These are phyloP conservation scores for Begonia peltatifolia DNA, from an alignment of 306 rosid species.

Conservation along the genomic window DNA sequence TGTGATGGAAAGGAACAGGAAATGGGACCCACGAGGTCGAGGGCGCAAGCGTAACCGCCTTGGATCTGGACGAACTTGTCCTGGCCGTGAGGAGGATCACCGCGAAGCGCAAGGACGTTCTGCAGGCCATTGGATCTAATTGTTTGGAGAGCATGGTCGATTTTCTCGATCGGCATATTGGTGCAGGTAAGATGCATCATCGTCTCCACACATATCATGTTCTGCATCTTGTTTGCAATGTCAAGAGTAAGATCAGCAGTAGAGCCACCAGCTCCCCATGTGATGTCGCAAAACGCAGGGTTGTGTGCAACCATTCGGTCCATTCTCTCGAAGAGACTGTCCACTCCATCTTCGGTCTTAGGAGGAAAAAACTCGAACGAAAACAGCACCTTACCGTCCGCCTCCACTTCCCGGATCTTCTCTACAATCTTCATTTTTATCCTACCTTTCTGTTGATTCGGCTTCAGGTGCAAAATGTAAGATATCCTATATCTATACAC, in stretches of 20 bases:
- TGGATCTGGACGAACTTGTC: conserved; percentile 79
- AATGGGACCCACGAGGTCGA: conserved; percentile 41
- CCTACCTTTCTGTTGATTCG: background rate
- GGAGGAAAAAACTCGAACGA: conserved; percentile 95
- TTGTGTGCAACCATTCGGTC: conserved; percentile 92
- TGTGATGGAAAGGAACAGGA: background rate
- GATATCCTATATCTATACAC: background rate
- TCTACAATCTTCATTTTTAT: conserved; percentile 64
- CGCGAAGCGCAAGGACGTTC: conserved; percentile 94
- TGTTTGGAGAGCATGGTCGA: conserved; percentile 75
- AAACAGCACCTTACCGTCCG: conserved; percentile 51
- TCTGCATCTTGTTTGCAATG: conserved; percentile 90
- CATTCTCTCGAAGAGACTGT: conserved; percentile 84
- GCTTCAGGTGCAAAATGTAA: background rate
- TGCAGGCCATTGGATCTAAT: conserved; percentile 84
- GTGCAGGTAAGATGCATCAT: conserved; percentile 99
- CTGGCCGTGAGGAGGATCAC: conserved; percentile 97
- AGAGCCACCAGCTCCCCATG: conserved; percentile 98
- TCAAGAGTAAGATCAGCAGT: conserved; percentile 85
- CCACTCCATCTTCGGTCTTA: conserved; percentile 89
- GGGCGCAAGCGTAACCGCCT: conserved; percentile 94
- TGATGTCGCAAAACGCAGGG: conserved; percentile 85
- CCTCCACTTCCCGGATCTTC: conserved; percentile 39
- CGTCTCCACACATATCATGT: conserved; percentile 70
- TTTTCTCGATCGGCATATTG: conserved; percentile 89